Evolutionary conservation across 2,329 filamentous ascomycete species (phyloP), one percentile per base, ranked within the genome.

Genomic region (Samsoniella hepiali): DNA sequence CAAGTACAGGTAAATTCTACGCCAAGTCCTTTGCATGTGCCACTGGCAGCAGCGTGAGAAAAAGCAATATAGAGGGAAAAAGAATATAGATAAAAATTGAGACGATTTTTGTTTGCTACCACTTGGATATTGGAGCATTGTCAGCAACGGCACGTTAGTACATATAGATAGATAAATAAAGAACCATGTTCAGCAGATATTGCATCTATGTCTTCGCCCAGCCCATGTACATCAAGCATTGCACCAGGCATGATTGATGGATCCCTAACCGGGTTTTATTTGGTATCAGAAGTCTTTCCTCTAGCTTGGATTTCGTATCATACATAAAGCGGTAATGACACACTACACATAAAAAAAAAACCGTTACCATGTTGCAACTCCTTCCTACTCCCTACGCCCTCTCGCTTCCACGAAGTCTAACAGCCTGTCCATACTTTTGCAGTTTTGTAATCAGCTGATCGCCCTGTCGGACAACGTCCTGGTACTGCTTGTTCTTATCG

Each of bases 401-500:
- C 83, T 99, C 95, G 74, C 94, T 98, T 47, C 95, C 95, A 72
- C 95, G 87, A 78, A 99, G 82, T 73, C 95, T 87, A 68, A 99
- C 95, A 2, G 95, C 91, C 79, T 99, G 95, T 51, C 95, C 95
- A 77, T 99, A 99, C 84, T 99, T 99, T 81, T 99, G 95, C 70
- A 99, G 82, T 84, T 99, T 99, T 64, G 95, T 99, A 75, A 99
- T 98, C 67, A 99, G 84, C 78, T 96, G 91, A 77, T 99, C 95
- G 38, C 95, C 95, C 76, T 98, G 95, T 81, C 95, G 95, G 66
- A 99, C 93, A 44, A 98, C 93, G 71, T 99, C 95, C 71, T 93
- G 91, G 79, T 99, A 99, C 81, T 99, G 95, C 85, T 97, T 97
- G 84, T 98, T 98, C 88, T 99, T 99, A 81, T 97, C 93, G 75